These are phyloP conservation scores for Lolium perenne DNA, from an alignment of 176 grass and related monocot genomes.

Conservation along the genomic window DNA sequence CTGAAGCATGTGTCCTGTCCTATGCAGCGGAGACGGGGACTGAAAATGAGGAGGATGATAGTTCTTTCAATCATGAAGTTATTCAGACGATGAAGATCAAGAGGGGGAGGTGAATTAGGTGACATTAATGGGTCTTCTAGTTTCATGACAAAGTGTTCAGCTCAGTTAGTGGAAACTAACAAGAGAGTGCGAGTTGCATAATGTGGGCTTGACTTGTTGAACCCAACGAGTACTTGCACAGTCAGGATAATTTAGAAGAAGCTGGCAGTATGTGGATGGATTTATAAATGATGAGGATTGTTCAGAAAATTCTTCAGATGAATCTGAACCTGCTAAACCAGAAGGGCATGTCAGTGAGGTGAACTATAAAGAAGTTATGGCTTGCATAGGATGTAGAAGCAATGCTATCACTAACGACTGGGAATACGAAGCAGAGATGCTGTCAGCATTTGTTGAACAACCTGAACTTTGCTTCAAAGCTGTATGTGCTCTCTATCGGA, in stretches of 20 bases:
- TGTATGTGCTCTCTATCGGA: constrained; percentile 73
- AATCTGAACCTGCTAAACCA: not conserved
- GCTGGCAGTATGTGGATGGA: constrained; percentile 46
- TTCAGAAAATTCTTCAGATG: constrained; percentile 41
- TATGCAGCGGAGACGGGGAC: constrained; percentile 7
- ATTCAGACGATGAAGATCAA: constrained; percentile 37
- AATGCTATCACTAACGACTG: constrained; percentile 43
- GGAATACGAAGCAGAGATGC: constrained; percentile 72
- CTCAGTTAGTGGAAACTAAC: too few species aligned
- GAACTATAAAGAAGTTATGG: constrained; percentile 56
- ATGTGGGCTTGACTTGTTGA: constrained; percentile 39
- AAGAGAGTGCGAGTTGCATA: too few species aligned
- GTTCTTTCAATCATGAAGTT: constrained; percentile 42
- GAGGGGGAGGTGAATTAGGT: not conserved
- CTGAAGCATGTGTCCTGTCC: not conserved
- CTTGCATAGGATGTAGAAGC: constrained; percentile 51
- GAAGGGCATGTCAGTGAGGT: constrained; percentile 42
- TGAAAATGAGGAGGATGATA: constrained; percentile 38
- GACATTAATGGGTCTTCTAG: too few species aligned
- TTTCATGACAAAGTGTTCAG: too few species aligned
- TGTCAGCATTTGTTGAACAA: constrained; percentile 59
- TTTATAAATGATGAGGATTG: constrained; percentile 60
- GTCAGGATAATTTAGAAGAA: constrained; percentile 43
- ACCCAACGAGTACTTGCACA: constrained; percentile 51
- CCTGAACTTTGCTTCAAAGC: constrained; percentile 76